Evolutionary conservation across 768 basidiomycete species (phyloP).

Genomic region (Agrocybe pediades): DNA sequence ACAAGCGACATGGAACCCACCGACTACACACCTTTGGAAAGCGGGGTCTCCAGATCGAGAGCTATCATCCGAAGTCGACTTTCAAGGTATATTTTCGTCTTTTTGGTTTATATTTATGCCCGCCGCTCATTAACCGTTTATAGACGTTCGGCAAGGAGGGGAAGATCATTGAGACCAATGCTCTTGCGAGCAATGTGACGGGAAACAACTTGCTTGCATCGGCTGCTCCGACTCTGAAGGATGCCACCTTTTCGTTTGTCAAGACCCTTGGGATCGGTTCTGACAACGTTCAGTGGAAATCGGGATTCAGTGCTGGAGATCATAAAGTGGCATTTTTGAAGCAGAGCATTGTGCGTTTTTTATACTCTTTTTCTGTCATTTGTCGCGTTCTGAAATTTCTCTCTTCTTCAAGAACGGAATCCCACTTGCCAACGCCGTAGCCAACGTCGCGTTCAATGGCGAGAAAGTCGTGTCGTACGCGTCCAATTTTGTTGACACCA

Average conservation of each 20-base stretch:
- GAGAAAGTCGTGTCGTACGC: constrained; percentile 31
- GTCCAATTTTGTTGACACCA: constrained; percentile 29
- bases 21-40: constrained; percentile 27
- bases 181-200: not conserved
- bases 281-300: constrained; percentile 14
- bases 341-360: constrained; percentile 22
- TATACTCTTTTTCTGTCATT: too few species aligned
- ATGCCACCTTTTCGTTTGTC: constrained; percentile 17
- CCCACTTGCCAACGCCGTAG: constrained; percentile 34
- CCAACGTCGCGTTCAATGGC: constrained; percentile 34
- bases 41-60: constrained; percentile 20
- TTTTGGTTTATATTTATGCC: not conserved
- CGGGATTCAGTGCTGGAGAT: constrained; percentile 18
- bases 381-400: not conserved
- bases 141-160: constrained; percentile 13
- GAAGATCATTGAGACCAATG: not conserved
- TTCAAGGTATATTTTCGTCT: constrained; percentile 18
- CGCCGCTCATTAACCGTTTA: not conserved
- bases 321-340: constrained; percentile 24
- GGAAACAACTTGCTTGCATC: constrained; percentile 2
- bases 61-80: constrained; percentile 22
- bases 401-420: constrained; percentile 26
- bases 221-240: constrained; percentile 6
- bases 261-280: constrained; percentile 13
- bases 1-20: constrained; percentile 31